These are phyloP conservation scores for Pseudocercospora crystallina DNA, from an alignment of 2,329 filamentous ascomycete genomes.

Conservation along the genomic window DNA sequence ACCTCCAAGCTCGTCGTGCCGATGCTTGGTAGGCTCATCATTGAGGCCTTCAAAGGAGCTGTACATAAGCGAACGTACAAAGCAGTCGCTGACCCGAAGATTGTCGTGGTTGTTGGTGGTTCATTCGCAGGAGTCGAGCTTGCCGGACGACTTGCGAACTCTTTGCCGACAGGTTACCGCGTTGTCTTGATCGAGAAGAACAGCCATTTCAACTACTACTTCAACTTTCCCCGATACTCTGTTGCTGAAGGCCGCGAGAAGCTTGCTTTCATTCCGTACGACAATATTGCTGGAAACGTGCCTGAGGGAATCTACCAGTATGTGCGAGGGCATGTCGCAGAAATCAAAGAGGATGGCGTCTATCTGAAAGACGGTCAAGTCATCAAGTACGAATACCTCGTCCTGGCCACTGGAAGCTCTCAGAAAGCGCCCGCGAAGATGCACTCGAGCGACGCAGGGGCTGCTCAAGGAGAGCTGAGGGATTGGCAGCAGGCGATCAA, in stretches of 20 bases:
- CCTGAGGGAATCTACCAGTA: too few relatives aligned
- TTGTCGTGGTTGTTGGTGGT: neutral
- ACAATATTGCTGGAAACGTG: neutral
- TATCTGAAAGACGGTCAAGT: too few relatives aligned
- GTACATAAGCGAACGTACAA: neutral
- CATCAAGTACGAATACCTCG: neutral
- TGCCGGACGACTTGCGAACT: neutral
- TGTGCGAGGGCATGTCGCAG: too few relatives aligned
- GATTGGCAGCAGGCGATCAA: slow-evolving; percentile 21
- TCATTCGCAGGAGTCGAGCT: neutral
- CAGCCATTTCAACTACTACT: slow-evolving; percentile 4
- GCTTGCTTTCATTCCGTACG: slow-evolving; percentile 9
- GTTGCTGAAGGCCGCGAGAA: slow-evolving; percentile 2
- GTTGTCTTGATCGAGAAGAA: slow-evolving; percentile 10
- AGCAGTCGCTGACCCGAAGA: neutral
- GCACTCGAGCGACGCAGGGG: neutral
- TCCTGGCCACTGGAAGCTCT: slow-evolving; percentile 3
- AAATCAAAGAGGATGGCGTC: too few relatives aligned
- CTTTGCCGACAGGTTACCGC: neutral
- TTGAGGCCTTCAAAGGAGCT: neutral
- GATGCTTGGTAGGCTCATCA: neutral
- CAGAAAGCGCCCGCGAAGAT: neutral
- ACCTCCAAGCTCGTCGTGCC: neutral
- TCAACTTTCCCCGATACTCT: slow-evolving; percentile 1
- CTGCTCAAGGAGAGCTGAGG: neutral